Percentiles rank a stretch among this genome's conserved stretches.
phyloP scores from a whole-genome alignment of 2,329 filamentous ascomycete species.

The Dothistroma pini region DNA sequence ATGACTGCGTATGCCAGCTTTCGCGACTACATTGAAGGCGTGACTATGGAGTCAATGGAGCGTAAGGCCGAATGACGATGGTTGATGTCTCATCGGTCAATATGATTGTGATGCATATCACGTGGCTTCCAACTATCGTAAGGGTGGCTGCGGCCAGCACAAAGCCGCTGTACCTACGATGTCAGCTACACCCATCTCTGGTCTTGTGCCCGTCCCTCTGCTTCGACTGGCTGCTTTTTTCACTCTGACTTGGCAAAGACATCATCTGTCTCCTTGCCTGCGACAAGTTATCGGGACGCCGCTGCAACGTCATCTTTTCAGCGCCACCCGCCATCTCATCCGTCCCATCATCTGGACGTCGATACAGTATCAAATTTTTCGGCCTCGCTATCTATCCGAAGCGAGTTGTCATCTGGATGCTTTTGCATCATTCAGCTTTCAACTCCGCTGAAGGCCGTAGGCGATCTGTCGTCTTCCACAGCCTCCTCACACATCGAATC shows the following conservation, averaged over 20 bases:
- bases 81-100: background rate
- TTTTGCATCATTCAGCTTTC: background rate
- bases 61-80: background rate
- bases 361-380: background rate
- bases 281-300: background rate
- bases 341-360: background rate
- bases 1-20: constrained; percentile 13
- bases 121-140: background rate
- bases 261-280: background rate
- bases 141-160: background rate
- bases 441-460: background rate
- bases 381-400: background rate
- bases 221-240: background rate
- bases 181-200: background rate
- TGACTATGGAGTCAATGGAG: background rate
- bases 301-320: background rate
- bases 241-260: background rate
- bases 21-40: constrained; percentile 6
- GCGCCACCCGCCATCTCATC: background rate
- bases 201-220: background rate
- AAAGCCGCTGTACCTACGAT: background rate
- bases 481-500: background rate
- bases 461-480: background rate
- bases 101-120: background rate
- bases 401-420: background rate